Evolutionary conservation across 331 rosid species (phyloP).

Genomic region (Ulmus americana): DNA sequence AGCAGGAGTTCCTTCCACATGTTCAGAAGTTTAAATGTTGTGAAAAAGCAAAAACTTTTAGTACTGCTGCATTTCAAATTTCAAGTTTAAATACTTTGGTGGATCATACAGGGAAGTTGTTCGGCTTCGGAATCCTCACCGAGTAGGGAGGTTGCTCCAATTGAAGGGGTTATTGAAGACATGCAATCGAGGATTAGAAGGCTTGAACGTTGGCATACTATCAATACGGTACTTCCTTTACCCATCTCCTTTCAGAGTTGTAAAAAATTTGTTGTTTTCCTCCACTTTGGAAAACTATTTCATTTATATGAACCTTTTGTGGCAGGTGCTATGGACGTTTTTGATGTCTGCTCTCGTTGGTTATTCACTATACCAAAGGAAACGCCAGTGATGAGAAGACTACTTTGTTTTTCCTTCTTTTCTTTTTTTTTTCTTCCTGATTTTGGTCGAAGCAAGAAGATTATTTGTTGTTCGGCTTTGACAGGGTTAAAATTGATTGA

Average conservation of each 20-base stretch:
- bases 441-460: neutral
- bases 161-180: slow-evolving; percentile 73
- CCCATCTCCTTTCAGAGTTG: neutral
- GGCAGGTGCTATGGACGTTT: slow-evolving; percentile 92
- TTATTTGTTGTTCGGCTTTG: neutral
- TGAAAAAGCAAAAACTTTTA: neutral
- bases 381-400: slow-evolving; percentile 44
- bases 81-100: slow-evolving; percentile 15
- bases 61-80: slow-evolving; percentile 17
- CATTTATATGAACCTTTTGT: neutral
- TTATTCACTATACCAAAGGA: slow-evolving; percentile 79
- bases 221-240: slow-evolving; percentile 60
- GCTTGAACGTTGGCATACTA: slow-evolving; percentile 90
- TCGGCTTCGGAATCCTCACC: slow-evolving; percentile 78
- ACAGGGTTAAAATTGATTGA: neutral
- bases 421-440: neutral
- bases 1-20: neutral
- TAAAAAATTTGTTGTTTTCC: neutral
- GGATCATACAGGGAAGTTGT: slow-evolving; percentile 58
- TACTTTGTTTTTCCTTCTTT: neutral
- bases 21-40: neutral
- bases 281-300: neutral
- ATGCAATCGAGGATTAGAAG: slow-evolving; percentile 87
- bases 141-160: slow-evolving; percentile 53
- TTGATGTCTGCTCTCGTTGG: slow-evolving; percentile 94